Conservation (phyloP, 2,329 filamentous ascomycete genomes). For the Aaosphaeria pasadenensis region DNA sequence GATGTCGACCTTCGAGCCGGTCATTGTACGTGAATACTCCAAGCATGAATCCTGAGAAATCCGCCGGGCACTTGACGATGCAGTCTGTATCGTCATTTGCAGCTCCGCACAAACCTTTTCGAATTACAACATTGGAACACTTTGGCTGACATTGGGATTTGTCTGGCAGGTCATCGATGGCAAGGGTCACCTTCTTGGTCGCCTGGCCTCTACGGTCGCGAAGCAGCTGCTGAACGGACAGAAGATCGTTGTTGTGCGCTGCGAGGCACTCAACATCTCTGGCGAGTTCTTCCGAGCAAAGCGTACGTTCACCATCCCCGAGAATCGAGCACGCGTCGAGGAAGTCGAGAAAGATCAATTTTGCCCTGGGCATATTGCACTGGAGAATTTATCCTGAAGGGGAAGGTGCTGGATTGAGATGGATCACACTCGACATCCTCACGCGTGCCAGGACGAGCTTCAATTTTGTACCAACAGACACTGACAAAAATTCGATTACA, state of each 20-base stretch:
- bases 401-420: not conserved
- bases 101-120: no score
- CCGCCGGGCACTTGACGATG: not conserved
- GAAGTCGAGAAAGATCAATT: not conserved
- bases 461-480: no score
- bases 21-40: constrained; percentile 54
- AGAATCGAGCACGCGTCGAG: not conserved
- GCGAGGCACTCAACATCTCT: constrained; percentile 99
- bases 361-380: not conserved
- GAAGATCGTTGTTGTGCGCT: constrained; percentile 99
- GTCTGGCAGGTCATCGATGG: constrained; percentile 78
- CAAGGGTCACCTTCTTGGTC: constrained; percentile 99
- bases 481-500: constrained; percentile 45
- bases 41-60: not conserved
- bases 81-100: no score
- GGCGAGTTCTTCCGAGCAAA: constrained; percentile 99
- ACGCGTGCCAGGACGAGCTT: no score
- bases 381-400: not conserved
- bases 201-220: constrained; percentile 94
- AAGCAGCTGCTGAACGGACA: constrained; percentile 99
- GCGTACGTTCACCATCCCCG: constrained; percentile 70
- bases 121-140: not conserved
- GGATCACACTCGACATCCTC: no score
- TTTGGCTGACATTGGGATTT: constrained; percentile 24
- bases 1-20: constrained; percentile 66